Conservation (phyloP, 495 filamentous ascomycete genomes). For the Tuber umbilicatum region DNA sequence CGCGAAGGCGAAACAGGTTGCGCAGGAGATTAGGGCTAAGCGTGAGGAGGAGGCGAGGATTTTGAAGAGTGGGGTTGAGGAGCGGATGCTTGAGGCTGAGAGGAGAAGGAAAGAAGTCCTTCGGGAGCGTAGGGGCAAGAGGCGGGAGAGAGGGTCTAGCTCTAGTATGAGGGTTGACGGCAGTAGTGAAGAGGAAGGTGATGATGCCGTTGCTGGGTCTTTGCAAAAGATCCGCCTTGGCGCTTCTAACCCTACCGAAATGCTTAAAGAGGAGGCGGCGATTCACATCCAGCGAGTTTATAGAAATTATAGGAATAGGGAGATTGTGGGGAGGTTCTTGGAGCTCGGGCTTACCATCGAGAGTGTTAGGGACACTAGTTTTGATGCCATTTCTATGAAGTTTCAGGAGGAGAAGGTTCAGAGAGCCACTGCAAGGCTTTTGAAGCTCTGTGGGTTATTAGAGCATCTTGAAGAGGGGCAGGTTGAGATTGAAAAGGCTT, state of each 20-base stretch:
- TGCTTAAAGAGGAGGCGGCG: constrained; percentile 62
- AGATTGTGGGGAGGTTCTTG: constrained; percentile 59
- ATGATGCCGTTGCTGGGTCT: constrained; percentile 50
- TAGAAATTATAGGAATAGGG: constrained; percentile 57
- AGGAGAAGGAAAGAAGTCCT: constrained; percentile 32
- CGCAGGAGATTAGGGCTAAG: constrained; percentile 84
- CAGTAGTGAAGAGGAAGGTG: constrained; percentile 27
- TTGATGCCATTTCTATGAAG: constrained; percentile 72
- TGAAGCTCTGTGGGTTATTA: constrained; percentile 69
- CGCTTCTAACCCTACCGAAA: constrained; percentile 57
- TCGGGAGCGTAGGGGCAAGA: constrained; percentile 34
- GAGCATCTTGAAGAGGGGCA: constrained; percentile 52
- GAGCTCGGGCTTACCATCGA: constrained; percentile 67
- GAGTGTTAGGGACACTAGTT: constrained; percentile 63
- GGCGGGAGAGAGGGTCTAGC: constrained; percentile 27
- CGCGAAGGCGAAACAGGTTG: constrained; percentile 82
- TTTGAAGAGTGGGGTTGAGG: constrained; percentile 44
- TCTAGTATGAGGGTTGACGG: constrained; percentile 18
- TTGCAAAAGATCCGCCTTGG: constrained; percentile 57
- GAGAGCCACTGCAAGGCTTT: constrained; percentile 59
- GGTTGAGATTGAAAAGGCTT: constrained; percentile 66
- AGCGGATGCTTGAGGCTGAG: constrained; percentile 38
- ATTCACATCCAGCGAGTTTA: constrained; percentile 70
- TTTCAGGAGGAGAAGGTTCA: constrained; percentile 72
- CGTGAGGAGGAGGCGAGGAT: constrained; percentile 77